Evolutionary conservation across 768 basidiomycete genomes (phyloP), one percentile per base, ranked within the genome.

Genomic region (Serendipita vermifera): DNA sequence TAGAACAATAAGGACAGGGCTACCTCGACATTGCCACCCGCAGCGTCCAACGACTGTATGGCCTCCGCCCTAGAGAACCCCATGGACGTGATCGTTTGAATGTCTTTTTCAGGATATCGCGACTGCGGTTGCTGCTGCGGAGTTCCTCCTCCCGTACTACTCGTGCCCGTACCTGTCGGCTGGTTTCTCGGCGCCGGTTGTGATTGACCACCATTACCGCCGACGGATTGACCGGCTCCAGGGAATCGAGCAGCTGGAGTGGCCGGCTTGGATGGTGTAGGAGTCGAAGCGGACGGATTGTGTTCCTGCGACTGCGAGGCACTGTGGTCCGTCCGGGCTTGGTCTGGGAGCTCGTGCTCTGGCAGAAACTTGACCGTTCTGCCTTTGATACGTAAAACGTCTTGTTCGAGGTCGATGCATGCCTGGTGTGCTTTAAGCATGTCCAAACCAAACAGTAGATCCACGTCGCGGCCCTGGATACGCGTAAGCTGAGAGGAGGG

Each of bases 341-440:
- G 85, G 7, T 83, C 82, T 0, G 93, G 94, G 3, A 99, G 76
- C 69, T 97, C 88, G 67, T 99, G 96, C 71, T 99, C 96, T 1
- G 89, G 68, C 3, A 99, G 73, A 75, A 99, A 99, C 15, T 70
- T 69, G 6, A 99, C 83, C 68, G 96, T 89, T 13, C 88, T 78
- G 15, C 80, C 85, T 72, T 91, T 87, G 51, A 99, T 97, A n/a
- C 90, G 79, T 20, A 99, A 80, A 11, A 87, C 86, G 61, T 82
- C 80, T 68, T 90, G 90, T 62, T 83, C 75, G 22, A 99, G 78
- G 69, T 99, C 96, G 67, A 99, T 97, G 64, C 83, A 87, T 3
- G 92, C 94, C 65, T 96, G 92, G 67, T 97, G 88, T 0, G 92
- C 87, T 69, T 91, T 97, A 59, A 98, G 80, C 96, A 98, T 98